Evolutionary conservation across 176 grass and related monocot genomes (phyloP).

Genomic region (Avena sativa): DNA sequence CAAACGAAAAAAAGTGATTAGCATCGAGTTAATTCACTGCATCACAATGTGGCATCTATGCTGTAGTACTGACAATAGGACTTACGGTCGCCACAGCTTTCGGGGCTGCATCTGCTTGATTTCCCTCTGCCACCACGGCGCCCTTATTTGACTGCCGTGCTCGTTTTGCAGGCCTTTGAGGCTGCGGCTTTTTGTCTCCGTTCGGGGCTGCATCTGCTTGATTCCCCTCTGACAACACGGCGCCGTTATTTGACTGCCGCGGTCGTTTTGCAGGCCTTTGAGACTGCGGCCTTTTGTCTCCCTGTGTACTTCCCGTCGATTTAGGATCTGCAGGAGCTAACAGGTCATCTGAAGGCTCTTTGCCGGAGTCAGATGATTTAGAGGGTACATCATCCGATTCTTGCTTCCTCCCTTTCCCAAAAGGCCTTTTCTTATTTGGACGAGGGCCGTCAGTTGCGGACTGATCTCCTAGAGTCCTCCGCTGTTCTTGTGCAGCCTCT

Average conservation of each 20-base stretch:
- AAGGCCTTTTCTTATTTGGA: constrained; percentile 35
- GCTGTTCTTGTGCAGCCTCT: constrained; percentile 38
- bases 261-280: constrained; percentile 52
- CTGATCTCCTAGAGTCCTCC: constrained; percentile 29
- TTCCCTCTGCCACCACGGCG: constrained; percentile 28
- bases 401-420: constrained; percentile 52
- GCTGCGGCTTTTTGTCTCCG: constrained; percentile 29
- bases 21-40: background rate
- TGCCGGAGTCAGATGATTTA: constrained; percentile 29
- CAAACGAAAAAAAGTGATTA: constrained; percentile 15
- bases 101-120: background rate
- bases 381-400: constrained; percentile 44
- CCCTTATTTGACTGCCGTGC: constrained; percentile 47
- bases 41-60: constrained; percentile 24
- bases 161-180: constrained; percentile 51
- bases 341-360: constrained; percentile 34
- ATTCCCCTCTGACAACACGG: constrained; percentile 31
- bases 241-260: constrained; percentile 41
- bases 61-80: constrained; percentile 4
- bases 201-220: constrained; percentile 24
- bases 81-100: constrained; percentile 44
- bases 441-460: constrained; percentile 30
- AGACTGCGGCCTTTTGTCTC: constrained; percentile 15
- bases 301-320: background rate
- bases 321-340: constrained; percentile 26